Base-by-base conservation (phyloP, 179 eudicot genomes). In the Corrigiola litoralis region DNA sequence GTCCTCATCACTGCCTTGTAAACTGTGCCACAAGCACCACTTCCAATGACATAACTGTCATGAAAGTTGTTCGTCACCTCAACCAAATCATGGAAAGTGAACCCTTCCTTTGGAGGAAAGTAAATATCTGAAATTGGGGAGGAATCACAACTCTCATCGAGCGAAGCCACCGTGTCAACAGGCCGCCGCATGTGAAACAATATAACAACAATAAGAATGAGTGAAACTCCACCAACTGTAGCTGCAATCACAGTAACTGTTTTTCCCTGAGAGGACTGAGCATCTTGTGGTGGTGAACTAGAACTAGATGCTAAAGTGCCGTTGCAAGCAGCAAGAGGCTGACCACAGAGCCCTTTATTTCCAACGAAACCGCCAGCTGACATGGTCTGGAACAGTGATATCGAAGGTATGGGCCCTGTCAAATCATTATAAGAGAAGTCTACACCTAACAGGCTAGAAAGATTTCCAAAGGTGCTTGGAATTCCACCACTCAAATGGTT, bases 61-160 rank as follows among this genome's bases (percentile, higher is more conserved):
- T 89, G 77, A 40, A 89, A 92, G 65, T 82, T 85, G 66, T 75
- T 70, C 2, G 98, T 92, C 16, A 96, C 98, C 63, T 79, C 87
- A 4, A 92, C 76, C 33, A 92, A 72, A 68, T 92, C 98, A 21
- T 87, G 88, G 73, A 89, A 84, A 55, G 84, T 89, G 77, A 89
- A 89, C 28, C 86, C 96, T 41, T 91, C 96, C 59, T 85, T 89
- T 3, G 98, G 98, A 63, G 92, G 95, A 63, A 92, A 92, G 78
- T 89, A 92, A 20, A 94, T 80, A 62, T 90, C 96, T 0, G 97
- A 84, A 53, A 81, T 75, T 2, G 82, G 56, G 38, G 92, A 82
- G 1, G 76, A 74, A 34, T 50, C 58, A 12, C 74, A 75, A 34
- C 76, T 77, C 17, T 87, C 95, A 60, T 80, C 82, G 32, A 67